Evolutionary conservation across 2,329 filamentous ascomycete species (phyloP).

Genomic region (Ophiosphaerella korrae): DNA sequence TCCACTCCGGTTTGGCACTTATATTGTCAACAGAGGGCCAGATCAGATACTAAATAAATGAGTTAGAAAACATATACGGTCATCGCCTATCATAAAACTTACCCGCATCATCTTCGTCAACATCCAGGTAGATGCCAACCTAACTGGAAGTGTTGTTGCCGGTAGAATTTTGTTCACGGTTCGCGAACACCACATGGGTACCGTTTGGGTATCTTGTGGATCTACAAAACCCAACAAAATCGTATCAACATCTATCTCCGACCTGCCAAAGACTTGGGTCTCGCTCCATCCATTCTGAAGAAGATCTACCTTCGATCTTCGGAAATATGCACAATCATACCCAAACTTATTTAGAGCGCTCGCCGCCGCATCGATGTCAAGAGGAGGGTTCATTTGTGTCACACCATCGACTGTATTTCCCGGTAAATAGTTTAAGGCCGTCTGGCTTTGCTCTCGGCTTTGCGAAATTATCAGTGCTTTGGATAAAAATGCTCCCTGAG

Average conservation of each 20-base stretch:
- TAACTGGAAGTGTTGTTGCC: constrained; percentile 28
- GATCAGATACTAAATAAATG: constrained; percentile 35
- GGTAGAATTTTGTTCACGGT: constrained; percentile 39
- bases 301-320: constrained; percentile 39
- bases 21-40: constrained; percentile 46
- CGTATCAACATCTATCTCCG: constrained; percentile 43
- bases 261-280: constrained; percentile 38
- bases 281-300: constrained; percentile 41
- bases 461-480: constrained; percentile 21
- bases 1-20: constrained; percentile 43
- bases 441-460: constrained; percentile 42
- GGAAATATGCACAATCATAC: constrained; percentile 42
- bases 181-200: constrained; percentile 41
- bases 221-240: constrained; percentile 41
- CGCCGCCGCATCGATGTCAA: constrained; percentile 22
- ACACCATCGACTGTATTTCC: constrained; percentile 25
- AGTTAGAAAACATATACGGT: constrained; percentile 12
- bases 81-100: constrained; percentile 14
- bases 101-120: constrained; percentile 45
- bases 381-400: constrained; percentile 24
- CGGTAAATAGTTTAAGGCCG: constrained; percentile 30
- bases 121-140: constrained; percentile 40
- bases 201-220: constrained; percentile 38
- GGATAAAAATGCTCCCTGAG: not conserved
- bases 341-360: constrained; percentile 37